Evolutionary conservation across 2,329 filamentous ascomycete species (phyloP).

Genomic region (Aspergillus versicolor): DNA sequence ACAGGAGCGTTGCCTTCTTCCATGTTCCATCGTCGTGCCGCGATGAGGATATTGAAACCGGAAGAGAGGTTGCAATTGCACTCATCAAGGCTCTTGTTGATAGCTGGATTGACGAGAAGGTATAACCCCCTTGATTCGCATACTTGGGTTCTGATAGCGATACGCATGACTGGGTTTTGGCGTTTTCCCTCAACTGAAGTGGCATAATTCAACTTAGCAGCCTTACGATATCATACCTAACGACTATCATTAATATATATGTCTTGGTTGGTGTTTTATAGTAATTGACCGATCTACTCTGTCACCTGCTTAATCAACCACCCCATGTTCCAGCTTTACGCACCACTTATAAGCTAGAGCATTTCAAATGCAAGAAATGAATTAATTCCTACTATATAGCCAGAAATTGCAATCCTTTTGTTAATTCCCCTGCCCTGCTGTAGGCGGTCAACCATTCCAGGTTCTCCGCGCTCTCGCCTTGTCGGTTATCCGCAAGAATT

Average conservation of each 20-base stretch:
- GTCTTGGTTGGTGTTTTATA: not conserved
- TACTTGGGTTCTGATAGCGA: slow-evolving; percentile 1
- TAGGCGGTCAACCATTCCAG: no score
- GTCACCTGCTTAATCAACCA: no score
- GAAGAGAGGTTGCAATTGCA: slow-evolving; percentile 41
- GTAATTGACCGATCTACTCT: not conserved
- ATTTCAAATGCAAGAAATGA: no score
- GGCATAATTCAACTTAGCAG: not conserved
- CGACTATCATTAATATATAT: not conserved
- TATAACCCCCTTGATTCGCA: slow-evolving; percentile 1
- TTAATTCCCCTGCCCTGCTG: no score
- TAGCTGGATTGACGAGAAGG: slow-evolving; percentile 35
- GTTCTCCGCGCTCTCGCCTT: no score
- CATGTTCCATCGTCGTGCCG: slow-evolving; percentile 67
- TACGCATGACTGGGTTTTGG: not conserved
- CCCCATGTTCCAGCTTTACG: no score
- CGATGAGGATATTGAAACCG: slow-evolving; percentile 44
- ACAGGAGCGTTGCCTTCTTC: slow-evolving; percentile 62
- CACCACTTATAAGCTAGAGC: no score
- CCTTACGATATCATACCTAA: not conserved
- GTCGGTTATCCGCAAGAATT: not conserved
- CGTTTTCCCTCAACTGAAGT: not conserved
- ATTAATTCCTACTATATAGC: no score
- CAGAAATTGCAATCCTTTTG: no score
- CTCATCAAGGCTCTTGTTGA: slow-evolving; percentile 44